Base-by-base conservation (phyloP, 2,329 filamentous ascomycete genomes). In the Dothiorella sarmentorum region DNA sequence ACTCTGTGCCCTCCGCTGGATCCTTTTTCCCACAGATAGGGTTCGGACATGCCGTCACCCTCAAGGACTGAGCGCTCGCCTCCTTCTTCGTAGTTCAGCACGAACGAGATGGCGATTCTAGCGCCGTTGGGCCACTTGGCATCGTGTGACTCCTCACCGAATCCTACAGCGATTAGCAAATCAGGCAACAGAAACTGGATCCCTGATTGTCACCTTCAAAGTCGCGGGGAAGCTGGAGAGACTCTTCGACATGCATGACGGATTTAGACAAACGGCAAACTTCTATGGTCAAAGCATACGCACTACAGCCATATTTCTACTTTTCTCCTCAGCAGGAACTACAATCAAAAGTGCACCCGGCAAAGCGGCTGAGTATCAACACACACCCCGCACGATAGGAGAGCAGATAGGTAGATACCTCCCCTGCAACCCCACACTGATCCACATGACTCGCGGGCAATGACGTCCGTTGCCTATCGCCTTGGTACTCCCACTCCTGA, bases 11-110 rank as follows among this genome's bases (percentile, higher is more conserved):
- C 62, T 13, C 60, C 65, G 5, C 61, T 63, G 1, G 63, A 63
- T 11, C 71, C 70, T 59, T 72, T 73, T 58, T 72, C 68, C 70
- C 70, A 72, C 6, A 73, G 64, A 56, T 72, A 72, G 7, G 69
- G 68, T 58, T 73, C 71, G 4, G 53, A 61, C 24, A 62, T 60
- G 37, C 59, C 59, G 43, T 60, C 63, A 9, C 61, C 63, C 24
- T 63, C 65, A 18, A 59, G 55, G 43, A 56, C 60, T 27, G 56
- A 63, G 11, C 63, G 60, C 42, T 65, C 63, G 52, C 64, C 64
- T 11, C 64, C 64, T 45, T 66, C 64, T 56, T 66, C 64, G 47
- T 66, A 66, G 29, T 65, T 65, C 10, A 66, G 56, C 55, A 68
- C 58, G 65, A 66, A 61, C 45, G 60, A 71, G 15, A 71, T 67